These are phyloP conservation scores for Magnaporthiopsis rhizophila DNA, from an alignment of 2,329 filamentous ascomycete species.

Conservation along the genomic window DNA sequence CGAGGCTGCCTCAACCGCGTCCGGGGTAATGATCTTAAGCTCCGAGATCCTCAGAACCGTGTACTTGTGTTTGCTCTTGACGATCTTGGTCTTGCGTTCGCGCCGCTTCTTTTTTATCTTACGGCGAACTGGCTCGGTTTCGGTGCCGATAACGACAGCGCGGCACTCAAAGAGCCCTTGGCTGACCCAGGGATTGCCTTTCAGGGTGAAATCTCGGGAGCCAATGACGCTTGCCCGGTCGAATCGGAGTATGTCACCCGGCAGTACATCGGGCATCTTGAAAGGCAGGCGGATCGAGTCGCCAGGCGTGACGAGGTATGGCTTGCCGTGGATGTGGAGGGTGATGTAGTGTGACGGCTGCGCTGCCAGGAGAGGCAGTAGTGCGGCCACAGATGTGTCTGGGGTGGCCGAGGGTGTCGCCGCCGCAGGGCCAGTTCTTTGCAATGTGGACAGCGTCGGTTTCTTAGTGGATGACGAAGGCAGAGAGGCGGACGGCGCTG, in stretches of 20 bases:
- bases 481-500: not conserved
- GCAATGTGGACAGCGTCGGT: too few relatives aligned
- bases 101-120: constrained; percentile 78
- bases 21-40: constrained; percentile 47
- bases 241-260: constrained; percentile 80
- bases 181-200: constrained; percentile 74
- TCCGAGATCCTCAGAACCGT: constrained; percentile 82
- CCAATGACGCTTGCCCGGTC: constrained; percentile 79
- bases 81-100: constrained; percentile 63
- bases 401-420: not conserved
- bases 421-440: not conserved
- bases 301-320: constrained; percentile 71
- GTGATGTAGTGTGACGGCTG: constrained; percentile 74
- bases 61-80: constrained; percentile 84
- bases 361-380: constrained; percentile 63
- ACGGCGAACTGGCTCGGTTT: constrained; percentile 68
- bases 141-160: constrained; percentile 75
- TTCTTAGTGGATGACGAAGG: not conserved
- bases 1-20: not conserved
- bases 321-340: constrained; percentile 68
- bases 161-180: constrained; percentile 78
- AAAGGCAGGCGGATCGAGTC: constrained; percentile 73
- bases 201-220: constrained; percentile 82
- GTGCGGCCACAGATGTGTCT: constrained; percentile 45
- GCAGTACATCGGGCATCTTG: constrained; percentile 64